Evolutionary conservation across 169 alveolate species (phyloP).

Genomic region (Cryptosporidium ryanae): DNA sequence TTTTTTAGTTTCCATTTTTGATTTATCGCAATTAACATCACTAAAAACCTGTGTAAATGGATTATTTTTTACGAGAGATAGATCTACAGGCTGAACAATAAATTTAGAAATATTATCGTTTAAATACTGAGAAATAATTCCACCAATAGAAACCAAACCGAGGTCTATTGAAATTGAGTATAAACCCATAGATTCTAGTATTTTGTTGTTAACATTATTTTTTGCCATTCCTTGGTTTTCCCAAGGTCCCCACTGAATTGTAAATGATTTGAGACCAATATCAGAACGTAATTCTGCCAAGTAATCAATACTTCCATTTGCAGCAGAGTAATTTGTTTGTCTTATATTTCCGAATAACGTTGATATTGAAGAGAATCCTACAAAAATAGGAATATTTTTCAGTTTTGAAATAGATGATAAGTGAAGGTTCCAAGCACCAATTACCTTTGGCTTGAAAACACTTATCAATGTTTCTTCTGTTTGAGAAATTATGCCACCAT

Average conservation of each 20-base stretch:
- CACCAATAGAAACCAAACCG: slow-evolving; percentile 57
- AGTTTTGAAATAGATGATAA: slow-evolving; percentile 52
- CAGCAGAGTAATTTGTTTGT: slow-evolving; percentile 83
- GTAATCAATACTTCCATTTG: slow-evolving; percentile 81
- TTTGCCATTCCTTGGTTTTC: slow-evolving; percentile 79
- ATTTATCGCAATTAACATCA: slow-evolving; percentile 22
- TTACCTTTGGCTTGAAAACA: slow-evolving; percentile 80
- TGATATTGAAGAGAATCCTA: slow-evolving; percentile 80
- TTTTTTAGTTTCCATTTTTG: not conserved
- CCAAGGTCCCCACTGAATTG: slow-evolving; percentile 87
- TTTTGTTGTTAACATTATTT: slow-evolving; percentile 1
- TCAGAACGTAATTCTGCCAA: slow-evolving; percentile 78
- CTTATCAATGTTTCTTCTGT: slow-evolving; percentile 71
- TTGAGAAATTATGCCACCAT: slow-evolving; percentile 76
- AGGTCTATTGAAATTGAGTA: slow-evolving; percentile 19
- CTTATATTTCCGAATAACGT: slow-evolving; percentile 81
- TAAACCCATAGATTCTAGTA: slow-evolving; percentile 37
- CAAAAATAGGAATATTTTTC: slow-evolving; percentile 70
- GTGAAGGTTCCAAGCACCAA: slow-evolving; percentile 84
- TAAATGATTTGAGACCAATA: slow-evolving; percentile 77
- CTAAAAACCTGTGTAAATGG: slow-evolving; percentile 9
- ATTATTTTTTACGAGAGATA: slow-evolving; percentile 17
- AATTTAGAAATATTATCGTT: not conserved
- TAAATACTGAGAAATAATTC: slow-evolving; percentile 19
- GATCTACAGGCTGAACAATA: slow-evolving; percentile 60